Percentiles rank a stretch among this genome's conserved stretches.
Evolutionary conservation across 805 yeast species (phyloP).

Genomic region (Zygosaccharomyces kombuchaensis): DNA sequence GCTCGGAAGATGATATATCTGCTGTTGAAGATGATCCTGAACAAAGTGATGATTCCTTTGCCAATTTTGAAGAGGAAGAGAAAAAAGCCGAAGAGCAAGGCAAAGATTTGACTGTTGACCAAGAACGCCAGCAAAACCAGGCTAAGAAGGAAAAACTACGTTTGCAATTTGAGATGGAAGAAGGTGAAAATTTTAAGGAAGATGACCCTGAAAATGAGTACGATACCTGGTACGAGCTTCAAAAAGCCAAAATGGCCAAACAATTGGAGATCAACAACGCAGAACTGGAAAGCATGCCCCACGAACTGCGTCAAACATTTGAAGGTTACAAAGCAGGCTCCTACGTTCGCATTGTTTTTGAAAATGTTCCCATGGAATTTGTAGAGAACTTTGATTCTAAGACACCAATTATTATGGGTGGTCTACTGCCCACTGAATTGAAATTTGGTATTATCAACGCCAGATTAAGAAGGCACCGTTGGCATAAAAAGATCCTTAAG

Average conservation of each 20-base stretch:
- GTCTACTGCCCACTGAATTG: slow-evolving; percentile 83
- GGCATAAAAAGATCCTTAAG: slow-evolving; percentile 96
- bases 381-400: slow-evolving; percentile 79
- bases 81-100: slow-evolving; percentile 32
- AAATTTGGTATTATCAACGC: slow-evolving; percentile 90
- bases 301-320: slow-evolving; percentile 67
- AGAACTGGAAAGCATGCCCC: slow-evolving; percentile 68
- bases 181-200: slow-evolving; percentile 65
- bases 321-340: slow-evolving; percentile 95
- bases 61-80: slow-evolving; percentile 34
- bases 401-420: slow-evolving; percentile 86
- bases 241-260: slow-evolving; percentile 94
- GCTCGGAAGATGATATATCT: slow-evolving; percentile 35
- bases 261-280: slow-evolving; percentile 90
- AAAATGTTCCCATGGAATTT: slow-evolving; percentile 82
- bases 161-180: slow-evolving; percentile 74
- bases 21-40: slow-evolving; percentile 37
- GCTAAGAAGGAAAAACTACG: slow-evolving; percentile 84
- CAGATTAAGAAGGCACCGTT: slow-evolving; percentile 93
- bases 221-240: slow-evolving; percentile 97
- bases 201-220: slow-evolving; percentile 81
- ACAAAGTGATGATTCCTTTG: slow-evolving; percentile 37
- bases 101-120: slow-evolving; percentile 53
- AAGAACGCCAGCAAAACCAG: slow-evolving; percentile 77
- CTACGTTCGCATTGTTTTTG: slow-evolving; percentile 84